These are phyloP conservation scores for Fusarium nelsonii DNA, from an alignment of 2,329 filamentous ascomycete species.

Conservation along the genomic window DNA sequence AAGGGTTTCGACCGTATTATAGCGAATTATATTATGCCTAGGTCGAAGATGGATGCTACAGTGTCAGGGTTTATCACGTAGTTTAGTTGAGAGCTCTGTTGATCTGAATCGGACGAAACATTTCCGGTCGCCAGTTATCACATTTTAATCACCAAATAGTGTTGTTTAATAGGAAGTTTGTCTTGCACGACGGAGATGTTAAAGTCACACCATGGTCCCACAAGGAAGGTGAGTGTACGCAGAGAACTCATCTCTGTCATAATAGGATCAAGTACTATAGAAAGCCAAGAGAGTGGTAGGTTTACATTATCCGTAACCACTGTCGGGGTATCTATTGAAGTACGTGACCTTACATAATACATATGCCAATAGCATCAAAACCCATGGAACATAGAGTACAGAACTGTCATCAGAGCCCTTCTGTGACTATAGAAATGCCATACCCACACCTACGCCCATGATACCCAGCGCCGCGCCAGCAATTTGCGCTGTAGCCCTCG, in stretches of 20 bases:
- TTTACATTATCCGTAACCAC: constrained; percentile 9
- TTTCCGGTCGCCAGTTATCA: neutral
- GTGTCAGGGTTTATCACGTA: neutral
- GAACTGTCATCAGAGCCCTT: neutral
- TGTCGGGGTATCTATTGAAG: constrained; percentile 21
- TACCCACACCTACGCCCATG: constrained; percentile 49
- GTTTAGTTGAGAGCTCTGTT: neutral
- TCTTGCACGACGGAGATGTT: neutral
- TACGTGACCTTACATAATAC: constrained; percentile 5
- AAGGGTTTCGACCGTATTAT: constrained; percentile 8
- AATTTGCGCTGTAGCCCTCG: constrained; percentile 46
- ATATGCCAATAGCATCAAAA: constrained; percentile 12
- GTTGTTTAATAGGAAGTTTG: neutral
- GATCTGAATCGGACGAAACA: neutral
- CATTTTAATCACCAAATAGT: neutral
- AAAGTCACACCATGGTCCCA: neutral
- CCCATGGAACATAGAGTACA: neutral
- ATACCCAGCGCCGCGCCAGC: constrained; percentile 50
- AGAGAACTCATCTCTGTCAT: neutral
- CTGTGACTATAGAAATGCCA: constrained; percentile 43
- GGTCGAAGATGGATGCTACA: neutral
- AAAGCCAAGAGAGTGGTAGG: neutral
- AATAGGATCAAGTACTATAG: neutral
- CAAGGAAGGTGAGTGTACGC: neutral
- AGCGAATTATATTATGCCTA: neutral